Evolutionary conservation across 2,329 filamentous ascomycete species (phyloP).

Genomic region (Scedosporium apiospermum): DNA sequence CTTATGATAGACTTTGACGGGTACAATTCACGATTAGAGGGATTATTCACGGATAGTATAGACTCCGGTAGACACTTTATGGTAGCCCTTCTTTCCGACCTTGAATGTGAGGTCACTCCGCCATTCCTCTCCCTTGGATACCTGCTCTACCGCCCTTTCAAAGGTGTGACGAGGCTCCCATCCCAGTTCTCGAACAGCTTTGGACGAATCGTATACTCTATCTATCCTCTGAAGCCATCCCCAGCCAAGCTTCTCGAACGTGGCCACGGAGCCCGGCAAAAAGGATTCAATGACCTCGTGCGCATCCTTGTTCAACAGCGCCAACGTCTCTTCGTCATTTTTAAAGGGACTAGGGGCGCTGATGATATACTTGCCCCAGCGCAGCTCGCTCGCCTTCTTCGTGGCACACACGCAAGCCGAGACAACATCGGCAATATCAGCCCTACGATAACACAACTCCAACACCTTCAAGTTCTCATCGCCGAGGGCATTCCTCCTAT

Average conservation of each 20-base stretch:
- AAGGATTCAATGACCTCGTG: conserved; percentile 18
- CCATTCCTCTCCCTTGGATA: conserved; percentile 25
- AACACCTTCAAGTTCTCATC: conserved; percentile 38
- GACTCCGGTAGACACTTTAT: conserved; percentile 29
- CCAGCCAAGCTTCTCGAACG: conserved; percentile 26
- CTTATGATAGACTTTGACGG: background rate
- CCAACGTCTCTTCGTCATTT: conserved; percentile 19
- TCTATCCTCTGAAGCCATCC: conserved; percentile 27
- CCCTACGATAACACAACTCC: conserved; percentile 35
- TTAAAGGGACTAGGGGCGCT: conserved; percentile 31
- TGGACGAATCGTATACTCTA: conserved; percentile 34
- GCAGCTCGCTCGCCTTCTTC: conserved; percentile 19
- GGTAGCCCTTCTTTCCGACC: conserved; percentile 36
- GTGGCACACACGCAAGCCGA: conserved; percentile 28
- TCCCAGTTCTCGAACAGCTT: conserved; percentile 28
- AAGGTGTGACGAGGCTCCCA: conserved; percentile 35
- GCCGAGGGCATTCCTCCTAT: conserved; percentile 22
- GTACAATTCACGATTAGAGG: background rate
- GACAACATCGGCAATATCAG: conserved; percentile 34
- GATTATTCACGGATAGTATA: conserved; percentile 16
- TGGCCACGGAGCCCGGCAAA: conserved; percentile 17
- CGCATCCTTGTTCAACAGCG: conserved; percentile 22
- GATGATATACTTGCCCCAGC: conserved; percentile 32
- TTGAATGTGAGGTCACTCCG: conserved; percentile 26
- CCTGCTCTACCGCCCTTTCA: conserved; percentile 20